Evolutionary conservation across 495 filamentous ascomycete genomes (phyloP), one percentile per base, ranked within the genome.

Genomic region (Aspergillus leporis): DNA sequence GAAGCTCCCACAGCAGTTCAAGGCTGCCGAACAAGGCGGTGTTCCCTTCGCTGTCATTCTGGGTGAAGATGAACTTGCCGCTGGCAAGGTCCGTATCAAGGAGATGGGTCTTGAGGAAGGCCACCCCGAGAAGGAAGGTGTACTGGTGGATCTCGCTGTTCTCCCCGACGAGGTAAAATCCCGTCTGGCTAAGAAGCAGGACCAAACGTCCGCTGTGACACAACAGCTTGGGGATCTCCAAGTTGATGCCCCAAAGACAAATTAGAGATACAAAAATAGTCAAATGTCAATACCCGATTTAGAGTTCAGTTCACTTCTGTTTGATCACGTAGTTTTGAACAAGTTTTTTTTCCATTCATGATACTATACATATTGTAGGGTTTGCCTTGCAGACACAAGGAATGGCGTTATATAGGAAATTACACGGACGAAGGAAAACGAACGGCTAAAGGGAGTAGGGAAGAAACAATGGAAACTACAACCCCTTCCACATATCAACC

Each of bases 41-140:
- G 80, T 91, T 18, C 90, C 90, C 3, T 87, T 90, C 66, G 87
- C 83, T 7, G 77, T 93, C 22, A 90, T 94, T 61, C 78, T 95
- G 8, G 90, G 90, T 31, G 90, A 93, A 64, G 89, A 92, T 57
- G 91, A 94, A 69, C 71, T 91, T 32, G 84, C 83, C 52, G 76
- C 82, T 16, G 89, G 89, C 28, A 87, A 92, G 67, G 85, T 91
- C 62, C 90, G 87, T 71, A 80, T 95, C 62, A 96, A 96, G 81
- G 87, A 92, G 74, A 84, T 94, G 79, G 90, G 90, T 46, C 79
- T 93, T 50, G 78, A 79, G 2, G 86, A 91, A 30, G 90, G 85
- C 36, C 89, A 95, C 78, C 85, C 90, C 0, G 90, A 96, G 67
- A 96, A 96, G 79, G 87, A 93, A 31, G 91, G 90, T 51, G 84